Conservation (phyloP, 148 eudicot species). For the Cornus controversa region DNA sequence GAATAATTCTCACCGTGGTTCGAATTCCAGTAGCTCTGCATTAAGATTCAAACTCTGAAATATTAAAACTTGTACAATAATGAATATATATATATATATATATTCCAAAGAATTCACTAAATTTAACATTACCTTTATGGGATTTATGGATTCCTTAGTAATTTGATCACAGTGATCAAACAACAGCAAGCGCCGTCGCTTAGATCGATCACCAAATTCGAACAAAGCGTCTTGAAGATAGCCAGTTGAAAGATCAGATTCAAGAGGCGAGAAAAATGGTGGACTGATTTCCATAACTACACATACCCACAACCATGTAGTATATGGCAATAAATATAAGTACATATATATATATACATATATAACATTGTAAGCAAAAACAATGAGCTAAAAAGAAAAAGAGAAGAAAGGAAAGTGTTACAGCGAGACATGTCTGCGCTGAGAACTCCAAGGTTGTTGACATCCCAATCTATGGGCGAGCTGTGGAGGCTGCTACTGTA, state of each 20-base stretch:
- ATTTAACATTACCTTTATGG: constrained; percentile 3
- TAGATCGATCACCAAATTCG: constrained; percentile 50
- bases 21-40: constrained; percentile 26
- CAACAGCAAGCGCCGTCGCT: constrained; percentile 47
- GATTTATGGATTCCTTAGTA: constrained; percentile 5
- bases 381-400: not conserved
- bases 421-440: constrained; percentile 51
- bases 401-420: constrained; percentile 12
- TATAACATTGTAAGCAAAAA: not conserved
- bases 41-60: not conserved
- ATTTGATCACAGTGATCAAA: constrained; percentile 18
- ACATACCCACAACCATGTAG: not conserved
- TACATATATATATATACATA: not conserved
- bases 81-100: not conserved
- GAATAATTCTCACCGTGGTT: constrained; percentile 10
- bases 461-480: constrained; percentile 26
- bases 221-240: constrained; percentile 79
- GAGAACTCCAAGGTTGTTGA: constrained; percentile 41
- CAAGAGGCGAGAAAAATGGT: constrained; percentile 26
- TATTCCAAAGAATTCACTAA: not conserved
- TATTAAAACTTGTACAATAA: too few relatives aligned
- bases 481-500: constrained; percentile 18
- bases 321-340: not conserved
- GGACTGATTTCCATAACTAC: constrained; percentile 33
- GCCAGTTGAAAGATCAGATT: constrained; percentile 48